Conservation (phyloP, 345 rosid genomes). For the Moricandia arvensis region DNA sequence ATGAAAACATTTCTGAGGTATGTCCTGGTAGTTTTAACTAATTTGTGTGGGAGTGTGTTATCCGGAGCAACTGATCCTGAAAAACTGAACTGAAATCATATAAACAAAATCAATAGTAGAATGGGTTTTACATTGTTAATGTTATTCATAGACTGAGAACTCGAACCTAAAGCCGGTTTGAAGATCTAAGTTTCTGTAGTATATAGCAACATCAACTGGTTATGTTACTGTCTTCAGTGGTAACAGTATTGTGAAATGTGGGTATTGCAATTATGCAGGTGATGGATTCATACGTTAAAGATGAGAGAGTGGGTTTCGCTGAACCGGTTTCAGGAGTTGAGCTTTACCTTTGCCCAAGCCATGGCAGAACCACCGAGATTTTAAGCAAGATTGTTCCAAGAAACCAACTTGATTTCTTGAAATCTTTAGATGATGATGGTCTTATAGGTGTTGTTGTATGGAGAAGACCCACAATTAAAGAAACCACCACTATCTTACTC, state of each 20-base stretch:
- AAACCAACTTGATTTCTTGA: slow-evolving; percentile 58
- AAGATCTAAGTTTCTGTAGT: background rate
- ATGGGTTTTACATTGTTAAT: background rate
- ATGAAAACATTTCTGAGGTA: slow-evolving; percentile 59
- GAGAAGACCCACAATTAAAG: slow-evolving; percentile 72
- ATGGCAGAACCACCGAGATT: slow-evolving; percentile 52
- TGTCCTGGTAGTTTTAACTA: background rate
- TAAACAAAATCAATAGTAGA: background rate
- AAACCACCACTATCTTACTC: slow-evolving; percentile 49
- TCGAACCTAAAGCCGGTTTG: background rate
- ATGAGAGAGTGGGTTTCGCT: slow-evolving; percentile 73
- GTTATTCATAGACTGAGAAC: background rate
- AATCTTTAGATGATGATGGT: slow-evolving; percentile 64
- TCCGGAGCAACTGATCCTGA: background rate
- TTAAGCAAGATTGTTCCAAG: slow-evolving; percentile 58
- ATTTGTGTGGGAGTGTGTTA: background rate
- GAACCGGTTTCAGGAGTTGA: slow-evolving; percentile 78
- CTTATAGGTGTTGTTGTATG: slow-evolving; percentile 92
- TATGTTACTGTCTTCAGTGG: background rate
- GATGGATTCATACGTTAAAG: slow-evolving; percentile 56
- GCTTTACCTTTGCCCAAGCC: slow-evolving; percentile 74
- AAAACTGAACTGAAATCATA: background rate
- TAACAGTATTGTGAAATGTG: background rate
- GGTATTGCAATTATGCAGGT: slow-evolving; percentile 45
- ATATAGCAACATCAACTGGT: background rate